Evolutionary conservation across 305 asterid species (phyloP), one percentile per base, ranked within the genome.

Genomic region (Stenogyne calaminthoides): DNA sequence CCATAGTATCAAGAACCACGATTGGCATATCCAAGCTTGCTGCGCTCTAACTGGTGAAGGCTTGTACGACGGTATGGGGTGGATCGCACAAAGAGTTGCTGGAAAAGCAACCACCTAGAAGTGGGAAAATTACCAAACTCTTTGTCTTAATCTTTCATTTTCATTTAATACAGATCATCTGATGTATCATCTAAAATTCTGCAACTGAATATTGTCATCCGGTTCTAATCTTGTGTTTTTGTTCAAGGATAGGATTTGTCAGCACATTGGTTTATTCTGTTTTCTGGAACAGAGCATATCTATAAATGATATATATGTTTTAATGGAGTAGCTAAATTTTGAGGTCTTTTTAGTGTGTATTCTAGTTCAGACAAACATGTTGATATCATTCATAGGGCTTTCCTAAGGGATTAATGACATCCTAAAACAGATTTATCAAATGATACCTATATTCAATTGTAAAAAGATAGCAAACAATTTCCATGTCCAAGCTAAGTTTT

Each of bases 1-100:
- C 67, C 99, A 94, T 77, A 90, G 92, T 74, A 92, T 92, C 77
- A 94, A 94, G 83, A 86, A 94, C 81, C 98, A 94, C 15, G 99
- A 94, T 71, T 91, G 99, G 99, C 99, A 94, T 37, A 94, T 94
- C 73, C 99, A 94, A 78, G 96, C 96, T 73, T 88, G 97, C 78
- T 85, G 87, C 39, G 99, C 99, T 40, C 87, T 94, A 34, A 94
- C 98, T 1, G 99, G 98, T 15, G 99, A 94, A 0, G 99, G 99
- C 18, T 78, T 94, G 52, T 92, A 94, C 2, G 99, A 94, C 47
- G 99, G 99, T 16, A 70, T 94, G 83, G 99, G 97, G 6, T 94
- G 99, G 99, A 85, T 94, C 37, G 98, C 97, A 0, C 96, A 92
- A 77, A 82, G 86, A 73, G 99, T 92, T 42, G 70, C 94, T 1